These are phyloP conservation scores for Amesomyces nigricolor DNA, from an alignment of 2,329 filamentous ascomycete species.

Conservation along the genomic window DNA sequence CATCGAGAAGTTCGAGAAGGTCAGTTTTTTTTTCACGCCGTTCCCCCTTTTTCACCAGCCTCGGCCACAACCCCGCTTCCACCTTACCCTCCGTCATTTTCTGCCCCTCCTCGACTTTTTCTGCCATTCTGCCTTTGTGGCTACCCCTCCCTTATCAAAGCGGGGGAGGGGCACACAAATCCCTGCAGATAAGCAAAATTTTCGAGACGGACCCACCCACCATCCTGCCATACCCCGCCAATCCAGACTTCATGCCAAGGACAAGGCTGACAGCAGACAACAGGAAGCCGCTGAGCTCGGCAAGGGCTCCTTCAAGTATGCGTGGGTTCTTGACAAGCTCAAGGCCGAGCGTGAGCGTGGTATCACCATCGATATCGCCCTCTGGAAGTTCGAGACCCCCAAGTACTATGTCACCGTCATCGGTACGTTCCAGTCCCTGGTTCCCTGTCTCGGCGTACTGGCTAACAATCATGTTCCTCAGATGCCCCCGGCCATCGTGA, in stretches of 20 bases:
- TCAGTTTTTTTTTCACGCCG: slow-evolving; percentile 41
- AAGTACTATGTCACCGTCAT: slow-evolving; percentile 99
- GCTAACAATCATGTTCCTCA: slow-evolving; percentile 32
- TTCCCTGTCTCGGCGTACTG: background rate
- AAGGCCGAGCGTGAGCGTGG: slow-evolving; percentile 99
- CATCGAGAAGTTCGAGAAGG: slow-evolving; percentile 99
- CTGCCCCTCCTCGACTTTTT: slow-evolving; percentile 23
- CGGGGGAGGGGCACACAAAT: slow-evolving; percentile 27
- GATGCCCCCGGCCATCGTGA: slow-evolving; percentile 99
- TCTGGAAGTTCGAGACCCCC: slow-evolving; percentile 99
- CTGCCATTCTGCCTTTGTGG: slow-evolving; percentile 27
- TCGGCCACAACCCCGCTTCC: background rate
- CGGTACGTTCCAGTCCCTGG: slow-evolving; percentile 50
- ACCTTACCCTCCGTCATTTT: slow-evolving; percentile 11
- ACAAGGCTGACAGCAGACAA: slow-evolving; percentile 24
- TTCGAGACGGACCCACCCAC: slow-evolving; percentile 20
- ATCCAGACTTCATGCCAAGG: slow-evolving; percentile 6
- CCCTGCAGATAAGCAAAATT: slow-evolving; percentile 16
- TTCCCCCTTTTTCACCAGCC: slow-evolving; percentile 5
- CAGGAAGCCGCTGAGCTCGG: slow-evolving; percentile 98
- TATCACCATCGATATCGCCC: slow-evolving; percentile 99
- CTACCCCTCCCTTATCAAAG: slow-evolving; percentile 24
- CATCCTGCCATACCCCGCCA: slow-evolving; percentile 11
- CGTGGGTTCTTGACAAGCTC: slow-evolving; percentile 99
- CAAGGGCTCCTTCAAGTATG: slow-evolving; percentile 99